Base-by-base conservation (phyloP, 2,329 filamentous ascomycete genomes). In the Alternaria alternata region DNA sequence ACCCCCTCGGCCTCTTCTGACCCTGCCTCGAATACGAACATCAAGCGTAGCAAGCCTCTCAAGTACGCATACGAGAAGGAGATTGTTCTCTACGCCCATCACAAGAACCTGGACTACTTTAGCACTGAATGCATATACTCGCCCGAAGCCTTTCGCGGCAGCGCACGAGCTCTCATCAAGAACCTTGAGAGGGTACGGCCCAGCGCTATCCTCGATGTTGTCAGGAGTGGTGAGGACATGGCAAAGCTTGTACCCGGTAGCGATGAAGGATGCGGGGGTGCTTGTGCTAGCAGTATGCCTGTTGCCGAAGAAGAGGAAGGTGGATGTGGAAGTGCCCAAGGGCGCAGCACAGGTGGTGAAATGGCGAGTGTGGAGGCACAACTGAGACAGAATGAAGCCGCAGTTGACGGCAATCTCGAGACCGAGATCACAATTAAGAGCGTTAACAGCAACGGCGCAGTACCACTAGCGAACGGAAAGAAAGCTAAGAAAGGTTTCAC, bases 31-130 rank as follows among this genome's bases (percentile, higher is more conserved):
- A 71, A 76, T n/a, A 93, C 91, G 60, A 93, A 96, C 62, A 94
- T 97, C 67, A 96, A 96, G 82, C 87, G 95, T 66, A 96, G 92
- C 80, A 99, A 99, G 80, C 95, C 95, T 14, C 85, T 99, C 46
- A 98, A 99, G 79, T 99, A 98, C 77, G 94, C 94, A 1, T 99
- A 98, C 75, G 95, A 99, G 77, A 99, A 99, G 81, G 95, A 99
- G 77, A 99, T 99, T 68, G 95, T 99, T 18, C 85, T 99, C 6
- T 99, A 99, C 76, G 95, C 95, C 5, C 92, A 98, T 75, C 93
- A 99, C 82, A 96, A 95, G 80, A 94, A 94, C 78, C 84, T 99
- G 65, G 94, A 98, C 76, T 99, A 99, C 80, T 99, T 99, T 80
- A 97, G 90, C 73, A 99, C 95, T 0, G 95, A 99, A 80, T 99